phyloP scores from a whole-genome alignment of 257 asterid species.

The Plectranthus barbatus region DNA sequence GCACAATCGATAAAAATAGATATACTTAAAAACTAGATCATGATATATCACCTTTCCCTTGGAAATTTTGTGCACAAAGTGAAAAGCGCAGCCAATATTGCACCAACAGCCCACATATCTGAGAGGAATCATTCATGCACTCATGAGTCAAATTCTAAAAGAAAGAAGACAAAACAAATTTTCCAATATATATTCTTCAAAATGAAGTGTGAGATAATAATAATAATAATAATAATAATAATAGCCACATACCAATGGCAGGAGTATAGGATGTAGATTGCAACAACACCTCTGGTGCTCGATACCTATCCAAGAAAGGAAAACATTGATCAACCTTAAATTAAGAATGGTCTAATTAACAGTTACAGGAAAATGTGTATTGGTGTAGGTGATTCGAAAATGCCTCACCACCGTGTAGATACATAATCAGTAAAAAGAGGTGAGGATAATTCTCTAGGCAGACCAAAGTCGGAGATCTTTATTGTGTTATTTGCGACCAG shows the following conservation, averaged over 20 bases:
- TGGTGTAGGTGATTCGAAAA: conserved; percentile 14
- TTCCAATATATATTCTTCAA: too few relatives aligned
- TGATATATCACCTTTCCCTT: conserved; percentile 69
- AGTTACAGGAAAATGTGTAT: not conserved
- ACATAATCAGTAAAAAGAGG: conserved; percentile 97
- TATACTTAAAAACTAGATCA: not conserved
- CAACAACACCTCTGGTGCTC: conserved; percentile 92
- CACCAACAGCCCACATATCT: conserved; percentile 99
- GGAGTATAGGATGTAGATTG: conserved; percentile 69
- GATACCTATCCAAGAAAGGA: conserved; percentile 49
- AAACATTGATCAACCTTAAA: too few relatives aligned
- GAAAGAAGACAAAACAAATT: not conserved
- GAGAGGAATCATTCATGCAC: conserved; percentile 21
- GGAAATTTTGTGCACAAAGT: conserved; percentile 79
- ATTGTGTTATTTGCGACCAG: conserved; percentile 58
- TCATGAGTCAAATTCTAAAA: conserved; percentile 2
- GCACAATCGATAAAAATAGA: not conserved
- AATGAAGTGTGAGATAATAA: not conserved
- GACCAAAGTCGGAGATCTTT: conserved; percentile 91
- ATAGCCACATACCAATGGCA: conserved; percentile 81
- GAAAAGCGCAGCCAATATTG: conserved; percentile 91
- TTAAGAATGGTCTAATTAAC: conserved; percentile 6
- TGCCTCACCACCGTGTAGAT: conserved; percentile 89
- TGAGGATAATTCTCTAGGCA: conserved; percentile 79
- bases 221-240: not conserved